Evolutionary conservation across 129 eudicot species (phyloP).

Genomic region (Artemisia argyi): DNA sequence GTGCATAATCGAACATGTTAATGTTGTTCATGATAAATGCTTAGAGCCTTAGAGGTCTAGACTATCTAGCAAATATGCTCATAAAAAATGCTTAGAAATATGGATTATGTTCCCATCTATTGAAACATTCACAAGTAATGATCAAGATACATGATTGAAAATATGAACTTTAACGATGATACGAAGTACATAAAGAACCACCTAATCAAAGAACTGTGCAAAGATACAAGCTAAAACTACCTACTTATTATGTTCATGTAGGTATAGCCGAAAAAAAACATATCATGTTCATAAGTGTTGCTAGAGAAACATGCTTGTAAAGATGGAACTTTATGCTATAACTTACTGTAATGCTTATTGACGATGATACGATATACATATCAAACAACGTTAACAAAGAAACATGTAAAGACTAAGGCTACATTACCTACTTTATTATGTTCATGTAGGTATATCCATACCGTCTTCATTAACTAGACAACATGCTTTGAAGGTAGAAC

Average conservation of each 20-base stretch:
- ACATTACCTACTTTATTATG: constrained; percentile 11
- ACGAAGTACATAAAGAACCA: no score
- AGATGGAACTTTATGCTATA: background rate
- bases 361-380: no score
- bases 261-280: background rate
- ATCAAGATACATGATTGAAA: background rate
- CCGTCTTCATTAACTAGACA: constrained; percentile 28
- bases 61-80: background rate
- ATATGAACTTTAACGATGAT: background rate
- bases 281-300: no score
- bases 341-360: constrained; percentile 3
- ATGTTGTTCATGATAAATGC: no score
- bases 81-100: background rate
- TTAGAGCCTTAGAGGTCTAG: background rate
- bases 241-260: no score
- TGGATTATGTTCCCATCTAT: no score
- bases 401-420: no score
- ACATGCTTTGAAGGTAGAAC: constrained; percentile 49
- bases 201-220: background rate
- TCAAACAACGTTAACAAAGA: no score
- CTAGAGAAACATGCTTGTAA: background rate
- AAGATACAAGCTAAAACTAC: background rate
- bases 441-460: background rate
- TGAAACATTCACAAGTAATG: background rate
- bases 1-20: no score